Percentiles rank a stretch among this genome's conserved stretches.
phyloP scores from a whole-genome alignment of 805 yeast species.

The Hanseniaspora osmophila region DNA sequence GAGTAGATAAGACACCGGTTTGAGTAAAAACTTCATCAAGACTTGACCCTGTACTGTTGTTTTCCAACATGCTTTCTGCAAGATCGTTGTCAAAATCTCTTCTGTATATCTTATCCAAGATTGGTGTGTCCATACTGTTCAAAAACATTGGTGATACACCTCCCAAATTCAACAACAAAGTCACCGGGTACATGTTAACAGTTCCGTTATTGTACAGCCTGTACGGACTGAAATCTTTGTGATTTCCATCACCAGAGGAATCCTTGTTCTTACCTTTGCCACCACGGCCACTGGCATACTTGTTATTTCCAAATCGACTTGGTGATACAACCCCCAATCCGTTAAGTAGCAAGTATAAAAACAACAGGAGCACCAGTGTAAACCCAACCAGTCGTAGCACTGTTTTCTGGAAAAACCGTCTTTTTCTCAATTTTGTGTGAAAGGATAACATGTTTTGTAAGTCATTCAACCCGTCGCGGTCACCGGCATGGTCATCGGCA shows the following conservation, averaged over 20 bases:
- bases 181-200: conserved; percentile 59
- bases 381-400: not conserved
- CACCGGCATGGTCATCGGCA: not conserved
- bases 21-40: no score
- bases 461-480: not conserved
- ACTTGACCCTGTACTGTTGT: no score
- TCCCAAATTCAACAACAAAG: conserved; percentile 66
- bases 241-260: not conserved
- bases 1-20: conserved; percentile 24
- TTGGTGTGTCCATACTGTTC: conserved; percentile 52
- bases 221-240: conserved; percentile 11
- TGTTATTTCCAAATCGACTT: not conserved
- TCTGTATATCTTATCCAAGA: conserved; percentile 40
- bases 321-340: not conserved
- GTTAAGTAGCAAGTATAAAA: not conserved
- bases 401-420: not conserved
- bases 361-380: not conserved
- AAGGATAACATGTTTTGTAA: not conserved
- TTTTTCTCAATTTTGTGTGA: not conserved
- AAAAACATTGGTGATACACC: conserved; percentile 89
- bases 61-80: no score
- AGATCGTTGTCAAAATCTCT: no score
- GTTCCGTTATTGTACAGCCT: conserved; percentile 40
- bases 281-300: not conserved
- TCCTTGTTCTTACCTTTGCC: not conserved